Evolutionary conservation across 106 monocot species (phyloP).

Genomic region (Allium cepa): DNA sequence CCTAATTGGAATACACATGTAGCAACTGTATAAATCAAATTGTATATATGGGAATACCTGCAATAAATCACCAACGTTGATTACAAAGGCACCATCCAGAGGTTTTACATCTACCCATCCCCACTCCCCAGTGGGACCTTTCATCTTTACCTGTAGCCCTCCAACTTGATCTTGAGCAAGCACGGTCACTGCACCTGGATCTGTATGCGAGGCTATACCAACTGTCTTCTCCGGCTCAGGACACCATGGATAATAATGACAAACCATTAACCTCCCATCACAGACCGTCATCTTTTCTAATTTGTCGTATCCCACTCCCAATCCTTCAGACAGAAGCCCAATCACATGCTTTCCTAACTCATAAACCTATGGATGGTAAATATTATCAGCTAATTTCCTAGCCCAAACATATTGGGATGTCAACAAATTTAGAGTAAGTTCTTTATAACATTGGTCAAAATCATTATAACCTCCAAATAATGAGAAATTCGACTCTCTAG

Average conservation of each 20-base stretch:
- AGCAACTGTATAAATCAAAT: no score
- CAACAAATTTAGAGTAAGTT: no score
- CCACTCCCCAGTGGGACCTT: constrained; percentile 9
- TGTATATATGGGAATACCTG: constrained; percentile 13
- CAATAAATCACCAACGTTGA: constrained; percentile 39
- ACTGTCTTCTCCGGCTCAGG: constrained; percentile 70
- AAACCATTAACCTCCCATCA: constrained; percentile 46
- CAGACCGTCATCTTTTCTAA: constrained; percentile 31
- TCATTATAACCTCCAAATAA: no score
- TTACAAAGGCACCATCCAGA: constrained; percentile 21
- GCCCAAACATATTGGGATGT: no score
- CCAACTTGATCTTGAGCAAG: constrained; percentile 51
- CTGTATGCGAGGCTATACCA: constrained; percentile 48
- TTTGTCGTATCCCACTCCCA: constrained; percentile 28
- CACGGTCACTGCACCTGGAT: constrained; percentile 53
- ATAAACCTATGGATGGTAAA: background rate
- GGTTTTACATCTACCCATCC: constrained; percentile 45
- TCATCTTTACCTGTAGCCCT: constrained; percentile 52
- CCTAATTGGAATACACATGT: no score
- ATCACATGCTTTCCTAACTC: constrained; percentile 25
- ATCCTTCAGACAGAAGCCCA: constrained; percentile 55
- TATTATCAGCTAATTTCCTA: no score
- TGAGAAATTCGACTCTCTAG: no score
- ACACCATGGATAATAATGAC: constrained; percentile 74
- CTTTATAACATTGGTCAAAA: no score